A percentile compares a stretch with the other conserved stretches of the same genome.
Evolutionary conservation across 768 basidiomycete genomes (phyloP).

Genomic region (Lentinula aciculospora): DNA sequence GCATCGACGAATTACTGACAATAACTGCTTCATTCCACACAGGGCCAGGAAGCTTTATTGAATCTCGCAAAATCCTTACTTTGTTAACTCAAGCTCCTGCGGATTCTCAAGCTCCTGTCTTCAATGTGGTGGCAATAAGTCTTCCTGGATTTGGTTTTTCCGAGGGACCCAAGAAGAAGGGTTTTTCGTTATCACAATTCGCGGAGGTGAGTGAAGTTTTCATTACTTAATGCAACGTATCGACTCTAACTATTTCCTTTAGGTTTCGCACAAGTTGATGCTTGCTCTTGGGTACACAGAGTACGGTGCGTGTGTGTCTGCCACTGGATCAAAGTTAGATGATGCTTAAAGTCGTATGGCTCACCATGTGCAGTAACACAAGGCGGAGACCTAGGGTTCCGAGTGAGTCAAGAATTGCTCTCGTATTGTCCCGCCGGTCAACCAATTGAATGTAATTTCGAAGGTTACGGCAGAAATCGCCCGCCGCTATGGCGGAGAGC

Average conservation of each 20-base stretch:
- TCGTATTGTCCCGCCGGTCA: constrained; percentile 11
- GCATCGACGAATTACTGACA: constrained; percentile 10
- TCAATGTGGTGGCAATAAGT: constrained; percentile 41
- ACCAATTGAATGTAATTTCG: background rate
- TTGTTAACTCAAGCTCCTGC: constrained; percentile 26
- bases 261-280: constrained; percentile 26
- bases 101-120: constrained; percentile 27
- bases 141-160: constrained; percentile 43
- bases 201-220: constrained; percentile 23
- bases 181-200: constrained; percentile 29
- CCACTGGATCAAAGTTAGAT: no score
- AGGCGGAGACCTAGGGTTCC: constrained; percentile 30
- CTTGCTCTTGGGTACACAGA: constrained; percentile 25
- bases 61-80: constrained; percentile 35
- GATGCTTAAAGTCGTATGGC: no score
- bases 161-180: constrained; percentile 32
- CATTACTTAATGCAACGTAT: no score
- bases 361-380: constrained; percentile 17
- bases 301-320: constrained; percentile 17
- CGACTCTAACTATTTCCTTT: no score
- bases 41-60: constrained; percentile 42
- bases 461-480: constrained; percentile 23
- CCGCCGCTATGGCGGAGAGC: constrained; percentile 17
- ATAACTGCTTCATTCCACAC: background rate
- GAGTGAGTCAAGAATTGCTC: constrained; percentile 1